These are phyloP conservation scores for Penicillium flavigenum DNA, from an alignment of 495 filamentous ascomycete genomes.

Conservation along the genomic window DNA sequence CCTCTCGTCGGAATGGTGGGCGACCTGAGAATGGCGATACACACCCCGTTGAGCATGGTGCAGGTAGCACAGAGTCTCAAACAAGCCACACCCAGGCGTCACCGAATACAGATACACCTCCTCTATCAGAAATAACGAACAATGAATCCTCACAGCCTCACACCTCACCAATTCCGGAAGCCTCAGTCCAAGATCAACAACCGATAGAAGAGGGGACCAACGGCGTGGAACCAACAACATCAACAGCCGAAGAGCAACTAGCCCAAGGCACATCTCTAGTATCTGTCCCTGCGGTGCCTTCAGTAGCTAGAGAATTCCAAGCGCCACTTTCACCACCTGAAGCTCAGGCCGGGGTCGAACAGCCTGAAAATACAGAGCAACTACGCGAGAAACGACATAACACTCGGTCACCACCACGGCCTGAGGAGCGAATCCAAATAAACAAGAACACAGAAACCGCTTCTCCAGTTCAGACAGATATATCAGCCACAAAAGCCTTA, in stretches of 20 bases:
- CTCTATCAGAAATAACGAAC: background rate
- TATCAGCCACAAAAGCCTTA: background rate
- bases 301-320: background rate
- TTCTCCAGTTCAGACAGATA: slow-evolving; percentile 2
- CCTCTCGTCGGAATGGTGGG: slow-evolving; percentile 1
- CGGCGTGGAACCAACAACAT: background rate
- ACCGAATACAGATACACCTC: background rate
- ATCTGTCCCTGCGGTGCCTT: background rate
- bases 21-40: slow-evolving; percentile 5
- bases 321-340: slow-evolving; percentile 1
- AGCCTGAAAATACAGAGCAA: slow-evolving; percentile 1
- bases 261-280: background rate
- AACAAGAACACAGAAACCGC: background rate
- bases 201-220: background rate
- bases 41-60: slow-evolving; percentile 12
- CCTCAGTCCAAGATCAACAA: background rate
- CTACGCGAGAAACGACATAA: slow-evolving; percentile 17
- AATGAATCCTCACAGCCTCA: background rate
- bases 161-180: background rate
- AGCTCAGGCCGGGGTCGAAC: slow-evolving; percentile 2
- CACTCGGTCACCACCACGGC: slow-evolving; percentile 20
- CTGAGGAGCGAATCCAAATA: background rate
- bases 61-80: slow-evolving; percentile 2
- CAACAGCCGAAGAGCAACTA: background rate
- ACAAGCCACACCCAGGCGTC: background rate